phyloP scores from a whole-genome alignment of 345 rosid species.

The Camelina neglecta region DNA sequence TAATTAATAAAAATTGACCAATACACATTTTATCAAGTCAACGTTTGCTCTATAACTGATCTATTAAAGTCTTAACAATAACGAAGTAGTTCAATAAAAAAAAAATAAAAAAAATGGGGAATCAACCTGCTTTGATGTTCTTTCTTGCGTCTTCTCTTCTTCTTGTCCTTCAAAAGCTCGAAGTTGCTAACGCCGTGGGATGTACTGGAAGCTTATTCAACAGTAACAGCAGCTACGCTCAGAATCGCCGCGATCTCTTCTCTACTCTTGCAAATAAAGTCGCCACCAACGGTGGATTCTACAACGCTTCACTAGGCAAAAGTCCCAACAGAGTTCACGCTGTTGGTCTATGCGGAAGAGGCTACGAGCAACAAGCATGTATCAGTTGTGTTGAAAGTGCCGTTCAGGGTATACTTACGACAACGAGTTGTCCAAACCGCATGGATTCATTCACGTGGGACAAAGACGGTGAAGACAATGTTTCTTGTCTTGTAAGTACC shows the following conservation, averaged over 20 bases:
- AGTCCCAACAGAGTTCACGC: slow-evolving; percentile 37
- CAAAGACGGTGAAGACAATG: not conserved
- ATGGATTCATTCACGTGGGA: slow-evolving; percentile 40
- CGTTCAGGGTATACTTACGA: not conserved
- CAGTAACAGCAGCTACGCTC: slow-evolving; percentile 9
- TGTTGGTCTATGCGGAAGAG: slow-evolving; percentile 43
- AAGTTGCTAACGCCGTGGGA: not conserved
- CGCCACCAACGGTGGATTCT: slow-evolving; percentile 31
- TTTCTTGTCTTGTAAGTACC: slow-evolving; percentile 46
- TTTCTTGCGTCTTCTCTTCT: slow-evolving; percentile 26
- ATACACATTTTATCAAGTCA: not conserved
- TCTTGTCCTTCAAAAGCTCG: slow-evolving; percentile 2
- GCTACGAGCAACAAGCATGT: slow-evolving; percentile 37
- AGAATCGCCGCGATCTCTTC: slow-evolving; percentile 25
- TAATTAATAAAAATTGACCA: not conserved
- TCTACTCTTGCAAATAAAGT: slow-evolving; percentile 42
- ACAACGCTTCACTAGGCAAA: slow-evolving; percentile 33
- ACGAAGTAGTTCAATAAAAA: not conserved
- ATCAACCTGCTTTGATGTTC: slow-evolving; percentile 7
- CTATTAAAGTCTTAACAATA: not conserved
- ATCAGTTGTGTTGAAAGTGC: slow-evolving; percentile 25
- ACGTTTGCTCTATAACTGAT: not conserved
- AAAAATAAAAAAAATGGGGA: slow-evolving; percentile 4
- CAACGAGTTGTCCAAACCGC: slow-evolving; percentile 37
- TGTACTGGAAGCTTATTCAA: slow-evolving; percentile 24